Percentiles rank a stretch among this genome's conserved stretches.
Conservation (phyloP, 305 asterid species). For the Fraxinus albicans region DNA sequence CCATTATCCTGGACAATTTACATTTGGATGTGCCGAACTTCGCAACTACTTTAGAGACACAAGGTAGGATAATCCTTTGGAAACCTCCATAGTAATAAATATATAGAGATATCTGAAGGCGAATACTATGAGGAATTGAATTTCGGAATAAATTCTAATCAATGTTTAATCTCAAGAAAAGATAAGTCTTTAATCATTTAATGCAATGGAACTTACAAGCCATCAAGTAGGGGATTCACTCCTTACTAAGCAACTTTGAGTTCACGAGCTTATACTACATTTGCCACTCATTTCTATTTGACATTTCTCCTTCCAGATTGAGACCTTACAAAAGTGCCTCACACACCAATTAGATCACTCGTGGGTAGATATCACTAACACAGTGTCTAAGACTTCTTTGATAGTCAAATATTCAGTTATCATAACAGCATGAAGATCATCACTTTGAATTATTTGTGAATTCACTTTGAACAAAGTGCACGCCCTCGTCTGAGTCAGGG, state of each 20-base stretch:
- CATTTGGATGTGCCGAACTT: not conserved
- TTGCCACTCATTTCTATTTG: not conserved
- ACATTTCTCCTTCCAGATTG: not conserved
- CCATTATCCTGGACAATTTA: not conserved
- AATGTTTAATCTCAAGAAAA: not conserved
- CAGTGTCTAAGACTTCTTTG: not conserved
- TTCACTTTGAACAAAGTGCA: not conserved
- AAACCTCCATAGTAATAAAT: not conserved
- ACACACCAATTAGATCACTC: not conserved
- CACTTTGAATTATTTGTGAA: not conserved
- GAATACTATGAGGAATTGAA: not conserved
- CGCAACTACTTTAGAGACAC: not conserved
- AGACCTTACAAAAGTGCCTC: not conserved
- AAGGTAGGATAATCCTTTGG: not conserved
- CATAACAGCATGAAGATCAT: not conserved
- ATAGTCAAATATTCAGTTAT: not conserved
- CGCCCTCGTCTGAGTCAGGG: not conserved
- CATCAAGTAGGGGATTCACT: not conserved
- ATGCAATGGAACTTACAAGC: not conserved
- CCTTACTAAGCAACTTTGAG: not conserved
- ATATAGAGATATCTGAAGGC: not conserved
- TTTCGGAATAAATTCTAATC: not conserved
- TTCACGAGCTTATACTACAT: not conserved
- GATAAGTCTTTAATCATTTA: not conserved
- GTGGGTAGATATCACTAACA: not conserved